Evolutionary conservation across 2,329 filamentous ascomycete genomes (phyloP), one percentile per base, ranked within the genome.

Genomic region (Huntiella savannae): DNA sequence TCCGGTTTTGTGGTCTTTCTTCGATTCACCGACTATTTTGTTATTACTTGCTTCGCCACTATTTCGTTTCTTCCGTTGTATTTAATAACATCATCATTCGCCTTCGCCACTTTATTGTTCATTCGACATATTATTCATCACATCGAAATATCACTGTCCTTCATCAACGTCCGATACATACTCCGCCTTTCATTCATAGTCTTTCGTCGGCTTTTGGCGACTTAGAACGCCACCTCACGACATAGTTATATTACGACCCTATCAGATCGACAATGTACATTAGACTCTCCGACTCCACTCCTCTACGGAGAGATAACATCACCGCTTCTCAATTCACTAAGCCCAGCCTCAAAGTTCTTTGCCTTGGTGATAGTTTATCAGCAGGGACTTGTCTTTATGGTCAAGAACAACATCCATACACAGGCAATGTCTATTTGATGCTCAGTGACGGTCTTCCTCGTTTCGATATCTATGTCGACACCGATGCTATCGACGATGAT

Each of bases 331-430:
- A 33, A 8, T 43, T 43, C 32, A 13, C 16, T 10, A 13, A 33
- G 11, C 40, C 28, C 12, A 13, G 60, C 28, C 62, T 75, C 22
- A 64, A 67, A 54, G 68, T 79, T 54, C 67, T 79, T 50, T 78
- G 75, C 63, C 74, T 79, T 58, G 75, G 75, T 57, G 67, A 78
- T 64, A 10, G 28, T 8, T 10, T 43, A 17, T 43, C 40, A 12
- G 77, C 73, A 35, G 67, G 81, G 40, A 79, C 76, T 4, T 65
- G 63, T 10, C 77, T 77, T 37, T 77, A 63, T 56, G 61, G 63
- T 28, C 45, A 52, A 49, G 47, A 40, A 35, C 59, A 53, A 40
- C 65, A 72, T 49, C 73, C 77, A 0, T 81, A 80, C 60, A 63
- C 65, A 4, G 54, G 57, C 17, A 62, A 61, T 47, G 60, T 81